Base-by-base conservation (phyloP, 495 filamentous ascomycete species). In the Trichoderma orchidacearum region DNA sequence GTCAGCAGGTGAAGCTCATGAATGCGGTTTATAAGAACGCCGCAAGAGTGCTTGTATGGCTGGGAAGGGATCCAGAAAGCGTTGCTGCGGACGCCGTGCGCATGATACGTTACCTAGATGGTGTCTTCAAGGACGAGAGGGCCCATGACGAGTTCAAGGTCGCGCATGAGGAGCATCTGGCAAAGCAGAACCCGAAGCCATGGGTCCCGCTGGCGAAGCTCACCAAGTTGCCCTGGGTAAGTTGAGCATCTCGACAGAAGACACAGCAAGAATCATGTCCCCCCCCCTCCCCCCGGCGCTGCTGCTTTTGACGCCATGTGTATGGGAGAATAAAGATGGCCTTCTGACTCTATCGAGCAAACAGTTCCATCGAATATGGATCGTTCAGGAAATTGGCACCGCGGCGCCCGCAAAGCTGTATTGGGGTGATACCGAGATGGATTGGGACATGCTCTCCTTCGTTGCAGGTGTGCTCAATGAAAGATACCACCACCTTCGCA, bases 1-100 rank as follows among this genome's bases (percentile, higher is more conserved):
- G 52, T 3, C 23, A 56, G 17, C 71, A 74, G 53, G 70, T 74
- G 1, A 31, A 31, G 21, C 48, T 64, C 11, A 72, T 74, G 71
- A 54, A 60, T 8, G 32, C 54, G 2, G 67, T 74, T 12, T 74
- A 65, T 30, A 25, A 56, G n/a, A 28, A 54, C 13, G 70, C 70
- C 1, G 34, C 48, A 3, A 29, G 18, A 30, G 65, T 72, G 8
- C 30, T 67, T 23, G 54, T 70, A 0, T 71, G 68, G 66, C 54
- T 73, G 29, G 70, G 70, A 3, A 27, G 32, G n/a, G 30, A 51
- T 48, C 3, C 13, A 0, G 30, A 55, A 5, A 31, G 53, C 3
- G 30, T 35, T 15, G 53, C 53, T 25, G 30, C 17, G n/a, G 53
- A 34, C 3, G 53, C 53, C 2, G 32, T 21, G n/a, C 30, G 21